phyloP scores from a whole-genome alignment of 192 early-diverging fungal species.

The Gonapodya prolifera region DNA sequence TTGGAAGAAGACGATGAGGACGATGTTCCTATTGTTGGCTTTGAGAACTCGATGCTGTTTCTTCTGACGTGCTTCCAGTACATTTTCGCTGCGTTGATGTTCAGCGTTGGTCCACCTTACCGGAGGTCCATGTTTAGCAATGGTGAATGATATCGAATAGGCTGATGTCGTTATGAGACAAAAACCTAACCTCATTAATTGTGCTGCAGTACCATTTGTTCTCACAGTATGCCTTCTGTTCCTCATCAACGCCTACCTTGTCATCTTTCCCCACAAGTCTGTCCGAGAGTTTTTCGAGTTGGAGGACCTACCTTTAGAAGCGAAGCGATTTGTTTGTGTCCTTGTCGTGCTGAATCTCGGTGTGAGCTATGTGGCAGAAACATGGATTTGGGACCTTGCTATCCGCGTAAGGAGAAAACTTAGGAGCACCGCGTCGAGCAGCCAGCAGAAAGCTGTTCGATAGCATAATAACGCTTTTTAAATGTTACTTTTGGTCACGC shows the following conservation, averaged over 20 bases:
- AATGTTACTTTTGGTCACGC: too few relatives aligned
- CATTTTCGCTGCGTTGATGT: conserved; percentile 74
- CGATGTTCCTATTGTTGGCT: conserved; percentile 57
- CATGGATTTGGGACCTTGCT: too few relatives aligned
- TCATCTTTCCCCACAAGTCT: conserved; percentile 38
- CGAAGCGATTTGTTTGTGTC: conserved; percentile 20
- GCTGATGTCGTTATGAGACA: neutral
- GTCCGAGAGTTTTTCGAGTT: conserved; percentile 54
- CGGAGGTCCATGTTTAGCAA: conserved; percentile 80
- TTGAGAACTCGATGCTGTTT: conserved; percentile 89
- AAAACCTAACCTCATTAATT: conserved; percentile 1
- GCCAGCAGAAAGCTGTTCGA: too few relatives aligned
- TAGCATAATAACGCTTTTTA: too few relatives aligned
- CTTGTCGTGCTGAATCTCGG: conserved; percentile 24
- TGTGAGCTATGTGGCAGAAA: too few relatives aligned
- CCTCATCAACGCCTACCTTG: conserved; percentile 26
- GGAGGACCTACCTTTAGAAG: conserved; percentile 31
- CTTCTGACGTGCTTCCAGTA: conserved; percentile 88
- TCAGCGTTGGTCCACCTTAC: conserved; percentile 93
- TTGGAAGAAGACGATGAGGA: too few relatives aligned
- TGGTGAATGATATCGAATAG: conserved; percentile 36
- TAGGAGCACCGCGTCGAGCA: too few relatives aligned
- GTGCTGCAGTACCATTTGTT: conserved; percentile 43
- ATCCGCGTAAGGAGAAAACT: too few relatives aligned
- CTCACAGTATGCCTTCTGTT: conserved; percentile 45